A percentile compares a stretch with the other conserved stretches of the same genome.
phyloP scores from a whole-genome alignment of 768 basidiomycete species.

The Kondoa subrosea region DNA sequence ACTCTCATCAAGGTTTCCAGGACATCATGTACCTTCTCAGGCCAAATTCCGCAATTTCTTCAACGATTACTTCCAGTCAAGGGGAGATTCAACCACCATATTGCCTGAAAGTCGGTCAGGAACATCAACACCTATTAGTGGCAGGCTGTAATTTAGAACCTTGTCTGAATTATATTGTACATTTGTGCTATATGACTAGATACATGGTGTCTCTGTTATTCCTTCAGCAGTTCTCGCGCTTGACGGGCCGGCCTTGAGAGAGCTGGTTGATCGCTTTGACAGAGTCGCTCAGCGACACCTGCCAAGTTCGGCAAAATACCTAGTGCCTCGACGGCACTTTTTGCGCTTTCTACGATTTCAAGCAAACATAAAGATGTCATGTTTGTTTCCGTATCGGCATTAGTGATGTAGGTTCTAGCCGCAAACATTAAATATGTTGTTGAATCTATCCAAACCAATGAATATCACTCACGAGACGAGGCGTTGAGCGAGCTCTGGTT shows the following conservation, averaged over 20 bases:
- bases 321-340: not conserved
- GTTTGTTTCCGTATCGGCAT: not conserved
- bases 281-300: not conserved
- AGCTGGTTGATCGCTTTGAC: not conserved
- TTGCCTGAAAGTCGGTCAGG: not conserved
- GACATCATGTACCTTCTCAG: constrained; percentile 6
- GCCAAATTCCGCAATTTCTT: not conserved
- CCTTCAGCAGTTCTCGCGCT: not conserved
- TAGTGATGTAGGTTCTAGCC: not conserved
- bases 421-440: not conserved
- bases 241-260: not conserved
- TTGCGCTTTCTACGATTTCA: not conserved
- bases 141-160: not conserved
- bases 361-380: not conserved
- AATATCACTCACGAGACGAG: not conserved
- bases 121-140: not conserved
- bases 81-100: not conserved
- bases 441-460: not conserved
- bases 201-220: too few relatives aligned
- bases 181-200: too few relatives aligned
- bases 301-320: not conserved
- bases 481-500: not conserved
- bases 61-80: not conserved
- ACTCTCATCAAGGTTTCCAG: not conserved
- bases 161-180: too few relatives aligned